phyloP scores from a whole-genome alignment of 2,329 filamentous ascomycete species.

The Metarhizium robertsii region DNA sequence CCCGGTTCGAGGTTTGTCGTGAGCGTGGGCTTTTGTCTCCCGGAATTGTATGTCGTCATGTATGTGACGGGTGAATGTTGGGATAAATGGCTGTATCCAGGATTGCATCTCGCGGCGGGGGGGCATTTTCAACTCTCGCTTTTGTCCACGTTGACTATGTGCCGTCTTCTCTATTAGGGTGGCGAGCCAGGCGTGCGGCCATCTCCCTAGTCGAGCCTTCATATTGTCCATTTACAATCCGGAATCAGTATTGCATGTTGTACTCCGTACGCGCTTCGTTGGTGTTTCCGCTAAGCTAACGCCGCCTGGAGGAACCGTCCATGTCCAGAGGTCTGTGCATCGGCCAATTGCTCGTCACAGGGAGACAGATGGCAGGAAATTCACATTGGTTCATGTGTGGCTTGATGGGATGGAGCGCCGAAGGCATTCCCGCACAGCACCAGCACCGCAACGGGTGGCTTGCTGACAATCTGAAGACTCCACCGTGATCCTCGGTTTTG shows the following conservation, averaged over 20 bases:
- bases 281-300: not conserved
- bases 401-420: not conserved
- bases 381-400: not conserved
- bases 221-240: not conserved
- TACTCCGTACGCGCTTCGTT: not conserved
- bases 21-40: not conserved
- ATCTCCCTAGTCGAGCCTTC: no score
- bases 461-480: not conserved
- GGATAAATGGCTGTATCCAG: no score
- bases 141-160: no score
- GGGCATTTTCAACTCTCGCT: no score
- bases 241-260: not conserved
- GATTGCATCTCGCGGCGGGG: no score
- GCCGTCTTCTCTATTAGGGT: no score
- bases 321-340: slow-evolving; percentile 2
- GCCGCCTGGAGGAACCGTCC: not conserved
- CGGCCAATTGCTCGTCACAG: not conserved
- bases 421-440: not conserved
- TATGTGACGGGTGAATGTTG: no score
- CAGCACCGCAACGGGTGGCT: not conserved
- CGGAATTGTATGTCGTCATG: no score
- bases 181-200: no score
- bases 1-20: not conserved
- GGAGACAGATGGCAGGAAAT: not conserved
- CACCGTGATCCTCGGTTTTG: not conserved